A percentile compares a stretch with the other conserved stretches of the same genome.
phyloP scores from a whole-genome alignment of 2,329 filamentous ascomycete genomes.

The Aspergillus vadensis region DNA sequence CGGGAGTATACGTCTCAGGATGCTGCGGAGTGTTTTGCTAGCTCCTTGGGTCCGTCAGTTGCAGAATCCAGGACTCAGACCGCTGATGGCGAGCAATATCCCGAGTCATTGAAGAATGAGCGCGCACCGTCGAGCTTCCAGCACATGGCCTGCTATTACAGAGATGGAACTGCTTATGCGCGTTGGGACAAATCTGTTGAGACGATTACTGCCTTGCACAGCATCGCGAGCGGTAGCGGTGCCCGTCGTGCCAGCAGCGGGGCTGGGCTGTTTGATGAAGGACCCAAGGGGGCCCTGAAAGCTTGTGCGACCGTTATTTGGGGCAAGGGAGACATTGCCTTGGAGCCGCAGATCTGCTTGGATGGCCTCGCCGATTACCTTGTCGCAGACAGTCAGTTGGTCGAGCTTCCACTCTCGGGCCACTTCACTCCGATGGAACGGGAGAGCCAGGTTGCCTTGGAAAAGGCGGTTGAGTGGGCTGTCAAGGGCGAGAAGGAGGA shows the following conservation, averaged over 20 bases:
- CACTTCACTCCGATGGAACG: constrained; percentile 58
- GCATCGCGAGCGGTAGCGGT: constrained; percentile 40
- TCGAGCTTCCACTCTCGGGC: constrained; percentile 52
- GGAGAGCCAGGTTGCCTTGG: constrained; percentile 46
- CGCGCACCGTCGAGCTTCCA: constrained; percentile 51
- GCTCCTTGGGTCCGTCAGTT: constrained; percentile 53
- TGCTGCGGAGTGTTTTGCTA: constrained; percentile 53
- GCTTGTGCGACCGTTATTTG: constrained; percentile 57
- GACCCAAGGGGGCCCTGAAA: constrained; percentile 50
- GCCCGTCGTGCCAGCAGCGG: constrained; percentile 40
- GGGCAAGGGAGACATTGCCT: constrained; percentile 55
- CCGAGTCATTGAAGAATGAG: constrained; percentile 40
- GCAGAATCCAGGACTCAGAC: constrained; percentile 46
- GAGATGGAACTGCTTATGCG: constrained; percentile 49
- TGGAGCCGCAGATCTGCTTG: constrained; percentile 52
- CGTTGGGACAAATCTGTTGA: constrained; percentile 57
- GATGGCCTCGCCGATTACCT: constrained; percentile 58
- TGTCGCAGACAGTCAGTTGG: constrained; percentile 51
- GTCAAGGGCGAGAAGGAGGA: constrained; percentile 41
- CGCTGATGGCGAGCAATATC: constrained; percentile 40
- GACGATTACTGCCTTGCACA: constrained; percentile 51
- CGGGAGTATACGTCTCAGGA: constrained; percentile 35
- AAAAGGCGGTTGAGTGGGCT: constrained; percentile 44
- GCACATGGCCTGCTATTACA: constrained; percentile 57
- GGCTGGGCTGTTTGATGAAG: constrained; percentile 48